Percentiles rank a stretch among this genome's conserved stretches.
These are phyloP conservation scores for Phlebiopsis flavidoalba DNA, from an alignment of 768 basidiomycete genomes.

Conservation along the genomic window DNA sequence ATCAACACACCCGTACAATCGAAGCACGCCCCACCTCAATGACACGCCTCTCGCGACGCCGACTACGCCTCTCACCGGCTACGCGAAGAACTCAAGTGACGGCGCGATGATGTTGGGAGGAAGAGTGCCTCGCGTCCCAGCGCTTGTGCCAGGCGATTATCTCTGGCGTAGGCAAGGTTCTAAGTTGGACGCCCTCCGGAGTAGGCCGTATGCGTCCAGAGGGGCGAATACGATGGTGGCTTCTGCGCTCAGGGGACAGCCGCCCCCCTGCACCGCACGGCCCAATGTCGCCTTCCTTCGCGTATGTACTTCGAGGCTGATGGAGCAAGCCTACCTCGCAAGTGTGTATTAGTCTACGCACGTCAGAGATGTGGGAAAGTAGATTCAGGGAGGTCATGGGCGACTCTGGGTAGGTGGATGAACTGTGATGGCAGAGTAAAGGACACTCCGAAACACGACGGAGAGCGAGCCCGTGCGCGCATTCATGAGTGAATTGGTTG, in stretches of 20 bases:
- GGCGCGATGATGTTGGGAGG: slow-evolving; percentile 52
- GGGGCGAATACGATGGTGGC: slow-evolving; percentile 87
- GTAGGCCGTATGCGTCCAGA: slow-evolving; percentile 78
- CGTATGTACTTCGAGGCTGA: slow-evolving; percentile 21
- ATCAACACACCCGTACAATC: not conserved
- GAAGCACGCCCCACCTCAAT: slow-evolving; percentile 15
- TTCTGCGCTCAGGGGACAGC: slow-evolving; percentile 25
- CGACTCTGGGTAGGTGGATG: slow-evolving; percentile 78
- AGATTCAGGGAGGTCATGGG: slow-evolving; percentile 73
- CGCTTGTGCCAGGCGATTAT: slow-evolving; percentile 86
- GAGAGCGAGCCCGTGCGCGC: slow-evolving; percentile 26
- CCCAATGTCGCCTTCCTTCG: no score
- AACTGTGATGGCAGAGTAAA: slow-evolving; percentile 62
- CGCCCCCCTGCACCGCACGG: no score
- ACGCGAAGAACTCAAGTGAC: slow-evolving; percentile 15
- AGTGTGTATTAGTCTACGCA: slow-evolving; percentile 77
- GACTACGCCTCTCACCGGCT: slow-evolving; percentile 45
- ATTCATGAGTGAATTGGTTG: slow-evolving; percentile 25
- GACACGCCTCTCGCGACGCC: slow-evolving; percentile 30
- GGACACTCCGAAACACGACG: slow-evolving; percentile 46
- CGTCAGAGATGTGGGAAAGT: slow-evolving; percentile 82
- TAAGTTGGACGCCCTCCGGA: slow-evolving; percentile 87
- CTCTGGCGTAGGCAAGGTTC: slow-evolving; percentile 91
- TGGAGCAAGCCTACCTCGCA: slow-evolving; percentile 63
- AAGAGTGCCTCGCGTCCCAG: slow-evolving; percentile 67